Conservation (phyloP, 164 flowering plant species). For the Magnolia officinalis region DNA sequence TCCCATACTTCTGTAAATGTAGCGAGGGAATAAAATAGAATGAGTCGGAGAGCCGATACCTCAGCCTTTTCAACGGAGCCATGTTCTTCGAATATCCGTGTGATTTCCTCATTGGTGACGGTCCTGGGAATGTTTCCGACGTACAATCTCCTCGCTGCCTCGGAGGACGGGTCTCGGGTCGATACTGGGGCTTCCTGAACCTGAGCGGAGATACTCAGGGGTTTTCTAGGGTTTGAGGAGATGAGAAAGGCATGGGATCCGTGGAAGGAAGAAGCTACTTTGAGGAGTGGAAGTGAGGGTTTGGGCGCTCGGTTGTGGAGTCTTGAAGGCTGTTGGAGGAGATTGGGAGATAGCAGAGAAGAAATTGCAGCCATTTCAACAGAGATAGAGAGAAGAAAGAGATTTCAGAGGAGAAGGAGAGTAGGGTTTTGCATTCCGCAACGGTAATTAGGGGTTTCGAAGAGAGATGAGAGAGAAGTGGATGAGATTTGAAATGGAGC, state of each 20-base stretch:
- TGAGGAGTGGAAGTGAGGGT: conserved; percentile 16
- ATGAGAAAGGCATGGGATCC: conserved; percentile 7
- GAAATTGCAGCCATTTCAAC: conserved; percentile 38
- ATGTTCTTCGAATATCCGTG: conserved; percentile 56
- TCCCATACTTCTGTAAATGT: too few species aligned
- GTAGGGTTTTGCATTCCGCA: conserved; percentile 10
- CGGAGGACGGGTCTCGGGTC: conserved; percentile 35
- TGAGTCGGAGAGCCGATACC: conserved; percentile 31
- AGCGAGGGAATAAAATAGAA: too few species aligned
- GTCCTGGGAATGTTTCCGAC: conserved; percentile 85
- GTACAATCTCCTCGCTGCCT: conserved; percentile 56
- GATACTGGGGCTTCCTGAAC: conserved; percentile 40
- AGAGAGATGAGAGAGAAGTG: not conserved
- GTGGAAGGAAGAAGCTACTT: conserved; percentile 5
- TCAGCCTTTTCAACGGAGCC: conserved; percentile 88
- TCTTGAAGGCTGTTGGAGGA: conserved; percentile 20
- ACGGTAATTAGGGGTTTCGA: not conserved
- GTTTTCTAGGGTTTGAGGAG: conserved; percentile 9
- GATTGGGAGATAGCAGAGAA: conserved; percentile 24
- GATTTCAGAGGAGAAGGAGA: not conserved
- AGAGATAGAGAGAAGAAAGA: not conserved
- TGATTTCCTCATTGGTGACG: conserved; percentile 51
- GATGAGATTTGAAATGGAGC: not conserved
- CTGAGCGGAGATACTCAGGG: conserved; percentile 30
- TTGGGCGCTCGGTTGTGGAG: conserved; percentile 14